These are phyloP conservation scores for Juncus effusus DNA, from an alignment of 176 grass and related monocot genomes.

Conservation along the genomic window DNA sequence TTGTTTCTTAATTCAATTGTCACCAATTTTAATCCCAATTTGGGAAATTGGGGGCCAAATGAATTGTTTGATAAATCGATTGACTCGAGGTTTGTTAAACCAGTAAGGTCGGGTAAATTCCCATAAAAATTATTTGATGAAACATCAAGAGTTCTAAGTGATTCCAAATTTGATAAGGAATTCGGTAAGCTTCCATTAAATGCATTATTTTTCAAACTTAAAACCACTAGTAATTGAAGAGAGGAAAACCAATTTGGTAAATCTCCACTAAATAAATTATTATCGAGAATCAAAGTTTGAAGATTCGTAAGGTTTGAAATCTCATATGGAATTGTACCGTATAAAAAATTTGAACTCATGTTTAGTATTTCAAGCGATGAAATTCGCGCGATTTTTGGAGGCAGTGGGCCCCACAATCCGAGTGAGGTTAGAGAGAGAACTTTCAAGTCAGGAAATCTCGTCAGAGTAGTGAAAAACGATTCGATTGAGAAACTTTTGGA, in stretches of 20 bases:
- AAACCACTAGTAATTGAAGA: slow-evolving; percentile 54
- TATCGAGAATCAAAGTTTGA: slow-evolving; percentile 80
- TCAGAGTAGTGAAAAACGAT: slow-evolving; percentile 57
- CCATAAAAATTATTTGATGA: slow-evolving; percentile 68
- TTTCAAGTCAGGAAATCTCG: slow-evolving; percentile 77
- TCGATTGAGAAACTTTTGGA: slow-evolving; percentile 74
- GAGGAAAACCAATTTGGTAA: slow-evolving; percentile 43
- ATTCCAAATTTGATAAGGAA: slow-evolving; percentile 40
- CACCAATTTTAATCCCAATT: slow-evolving; percentile 61
- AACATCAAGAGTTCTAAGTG: slow-evolving; percentile 64
- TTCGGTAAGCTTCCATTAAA: slow-evolving; percentile 51
- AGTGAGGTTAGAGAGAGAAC: slow-evolving; percentile 76
- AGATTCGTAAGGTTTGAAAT: slow-evolving; percentile 51
- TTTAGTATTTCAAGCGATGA: slow-evolving; percentile 74
- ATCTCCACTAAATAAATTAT: slow-evolving; percentile 66
- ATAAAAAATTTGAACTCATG: slow-evolving; percentile 76
- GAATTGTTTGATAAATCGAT: slow-evolving; percentile 71
- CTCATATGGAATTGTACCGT: slow-evolving; percentile 48
- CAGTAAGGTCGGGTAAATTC: slow-evolving; percentile 64
- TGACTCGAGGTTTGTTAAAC: slow-evolving; percentile 46
- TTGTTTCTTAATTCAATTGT: slow-evolving; percentile 65
- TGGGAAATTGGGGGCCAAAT: slow-evolving; percentile 73
- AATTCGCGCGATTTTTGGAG: slow-evolving; percentile 53
- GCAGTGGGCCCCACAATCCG: slow-evolving; percentile 74
- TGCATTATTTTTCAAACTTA: slow-evolving; percentile 79